phyloP scores from a whole-genome alignment of 2,329 filamentous ascomycete genomes.

The Berkeleyomyces rouxiae region DNA sequence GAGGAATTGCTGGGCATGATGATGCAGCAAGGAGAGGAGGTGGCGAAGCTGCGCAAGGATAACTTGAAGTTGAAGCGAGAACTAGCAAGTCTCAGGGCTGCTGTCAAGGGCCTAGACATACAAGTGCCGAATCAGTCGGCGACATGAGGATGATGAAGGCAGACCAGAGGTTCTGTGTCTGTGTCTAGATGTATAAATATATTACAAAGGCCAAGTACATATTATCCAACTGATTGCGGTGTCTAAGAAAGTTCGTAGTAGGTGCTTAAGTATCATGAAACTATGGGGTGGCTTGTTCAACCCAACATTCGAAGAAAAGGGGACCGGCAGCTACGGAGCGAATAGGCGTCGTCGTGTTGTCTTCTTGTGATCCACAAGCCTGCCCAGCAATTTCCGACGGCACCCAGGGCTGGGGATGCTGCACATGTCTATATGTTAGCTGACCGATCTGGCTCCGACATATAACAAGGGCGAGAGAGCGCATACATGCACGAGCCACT shows the following conservation, averaged over 20 bases:
- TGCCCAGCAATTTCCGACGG: constrained; percentile 35
- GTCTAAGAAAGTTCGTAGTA: constrained; percentile 20
- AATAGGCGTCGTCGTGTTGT: constrained; percentile 22
- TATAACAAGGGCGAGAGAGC: background rate
- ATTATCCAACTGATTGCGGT: constrained; percentile 1
- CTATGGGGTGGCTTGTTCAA: constrained; percentile 35
- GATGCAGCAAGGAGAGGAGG: constrained; percentile 61
- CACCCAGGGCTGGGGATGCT: constrained; percentile 47
- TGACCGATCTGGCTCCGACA: background rate
- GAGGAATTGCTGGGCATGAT: constrained; percentile 59
- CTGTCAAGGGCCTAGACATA: constrained; percentile 21
- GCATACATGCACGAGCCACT: constrained; percentile 17
- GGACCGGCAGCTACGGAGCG: constrained; percentile 40
- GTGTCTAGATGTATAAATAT: constrained; percentile 11
- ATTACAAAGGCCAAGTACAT: constrained; percentile 6
- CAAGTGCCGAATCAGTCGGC: constrained; percentile 4
- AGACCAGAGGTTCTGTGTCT: background rate
- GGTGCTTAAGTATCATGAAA: background rate
- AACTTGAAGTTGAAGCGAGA: constrained; percentile 71
- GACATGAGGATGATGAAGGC: background rate
- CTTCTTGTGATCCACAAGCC: constrained; percentile 1
- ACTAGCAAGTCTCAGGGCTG: constrained; percentile 50
- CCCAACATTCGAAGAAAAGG: constrained; percentile 49
- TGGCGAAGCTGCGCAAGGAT: constrained; percentile 63
- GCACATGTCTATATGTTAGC: background rate